Evolutionary conservation across 2,329 filamentous ascomycete genomes (phyloP).

Genomic region (Ilyonectria robusta): DNA sequence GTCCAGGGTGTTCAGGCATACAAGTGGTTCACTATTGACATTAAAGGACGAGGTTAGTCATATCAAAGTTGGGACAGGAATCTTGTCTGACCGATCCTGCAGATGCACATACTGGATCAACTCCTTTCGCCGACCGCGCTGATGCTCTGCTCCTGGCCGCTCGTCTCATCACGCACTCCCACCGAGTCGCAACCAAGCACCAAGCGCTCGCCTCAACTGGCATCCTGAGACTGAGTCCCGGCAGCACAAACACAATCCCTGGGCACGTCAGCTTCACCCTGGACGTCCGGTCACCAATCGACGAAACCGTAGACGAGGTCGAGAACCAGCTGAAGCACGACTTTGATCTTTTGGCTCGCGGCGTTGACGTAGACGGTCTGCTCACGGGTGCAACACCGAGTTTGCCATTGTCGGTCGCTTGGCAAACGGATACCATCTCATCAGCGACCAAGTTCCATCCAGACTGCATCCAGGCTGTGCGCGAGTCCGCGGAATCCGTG

Average conservation of each 20-base stretch:
- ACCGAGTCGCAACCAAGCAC: slow-evolving; percentile 31
- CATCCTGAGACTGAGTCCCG: slow-evolving; percentile 29
- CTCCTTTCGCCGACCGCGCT: slow-evolving; percentile 27
- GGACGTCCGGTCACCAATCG: slow-evolving; percentile 73
- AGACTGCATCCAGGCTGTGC: slow-evolving; percentile 76
- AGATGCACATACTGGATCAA: slow-evolving; percentile 37
- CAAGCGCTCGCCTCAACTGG: slow-evolving; percentile 33
- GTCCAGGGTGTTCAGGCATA: slow-evolving; percentile 53
- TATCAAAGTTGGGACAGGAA: too few relatives aligned
- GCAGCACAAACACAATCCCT: slow-evolving; percentile 37
- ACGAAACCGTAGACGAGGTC: slow-evolving; percentile 66
- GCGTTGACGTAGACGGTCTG: slow-evolving; percentile 57
- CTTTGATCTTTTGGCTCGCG: slow-evolving; percentile 42
- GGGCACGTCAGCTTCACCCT: slow-evolving; percentile 59
- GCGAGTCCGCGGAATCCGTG: slow-evolving; percentile 68
- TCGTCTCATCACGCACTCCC: slow-evolving; percentile 32
- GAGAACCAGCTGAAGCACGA: slow-evolving; percentile 40
- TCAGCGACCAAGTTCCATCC: slow-evolving; percentile 74
- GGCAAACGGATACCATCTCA: slow-evolving; percentile 72
- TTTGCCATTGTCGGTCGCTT: slow-evolving; percentile 54
- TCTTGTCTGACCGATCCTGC: not conserved
- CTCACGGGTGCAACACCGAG: slow-evolving; percentile 34
- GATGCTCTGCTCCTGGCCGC: slow-evolving; percentile 34
- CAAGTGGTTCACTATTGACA: slow-evolving; percentile 50
- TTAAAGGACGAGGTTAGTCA: slow-evolving; percentile 48